Evolutionary conservation across 768 basidiomycete species (phyloP).

Genomic region (Hygrophorus pudorinus): DNA sequence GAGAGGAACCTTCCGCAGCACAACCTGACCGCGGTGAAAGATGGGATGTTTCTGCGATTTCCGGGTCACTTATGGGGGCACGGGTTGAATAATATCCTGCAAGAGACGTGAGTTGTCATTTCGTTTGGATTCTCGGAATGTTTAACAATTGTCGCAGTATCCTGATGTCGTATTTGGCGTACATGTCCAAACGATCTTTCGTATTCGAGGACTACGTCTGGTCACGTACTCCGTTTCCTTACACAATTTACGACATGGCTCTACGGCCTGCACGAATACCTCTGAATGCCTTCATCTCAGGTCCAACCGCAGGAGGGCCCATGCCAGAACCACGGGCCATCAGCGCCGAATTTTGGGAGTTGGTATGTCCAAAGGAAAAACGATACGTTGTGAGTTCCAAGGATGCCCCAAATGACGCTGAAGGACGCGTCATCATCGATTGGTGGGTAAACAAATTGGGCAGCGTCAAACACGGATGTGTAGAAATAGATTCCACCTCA

Average conservation of each 20-base stretch:
- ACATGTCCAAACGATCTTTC: slow-evolving; percentile 38
- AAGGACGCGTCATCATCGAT: slow-evolving; percentile 32
- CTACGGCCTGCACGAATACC: slow-evolving; percentile 44
- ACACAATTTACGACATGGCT: slow-evolving; percentile 43
- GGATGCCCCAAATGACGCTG: slow-evolving; percentile 25
- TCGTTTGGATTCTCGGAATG: neutral
- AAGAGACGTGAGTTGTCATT: slow-evolving; percentile 41
- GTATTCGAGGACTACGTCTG: slow-evolving; percentile 58
- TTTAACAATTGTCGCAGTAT: slow-evolving; percentile 21
- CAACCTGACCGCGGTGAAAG: slow-evolving; percentile 13
- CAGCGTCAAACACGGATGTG: slow-evolving; percentile 25
- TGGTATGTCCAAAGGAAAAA: slow-evolving; percentile 31
- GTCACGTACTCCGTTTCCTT: slow-evolving; percentile 44
- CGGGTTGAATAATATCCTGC: slow-evolving; percentile 52
- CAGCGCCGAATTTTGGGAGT: slow-evolving; percentile 38
- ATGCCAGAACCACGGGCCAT: slow-evolving; percentile 27
- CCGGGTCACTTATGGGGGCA: slow-evolving; percentile 50
- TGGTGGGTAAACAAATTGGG: slow-evolving; percentile 40
- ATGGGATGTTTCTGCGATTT: slow-evolving; percentile 34
- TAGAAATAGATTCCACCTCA: slow-evolving; percentile 32
- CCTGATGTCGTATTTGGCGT: slow-evolving; percentile 43
- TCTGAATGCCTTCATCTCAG: slow-evolving; percentile 47
- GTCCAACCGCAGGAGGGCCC: slow-evolving; percentile 43
- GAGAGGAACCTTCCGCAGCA: slow-evolving; percentile 31
- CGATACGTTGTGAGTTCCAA: slow-evolving; percentile 25